phyloP scores from a whole-genome alignment of 2,329 filamentous ascomycete species.

The Aspergillus awamori region DNA sequence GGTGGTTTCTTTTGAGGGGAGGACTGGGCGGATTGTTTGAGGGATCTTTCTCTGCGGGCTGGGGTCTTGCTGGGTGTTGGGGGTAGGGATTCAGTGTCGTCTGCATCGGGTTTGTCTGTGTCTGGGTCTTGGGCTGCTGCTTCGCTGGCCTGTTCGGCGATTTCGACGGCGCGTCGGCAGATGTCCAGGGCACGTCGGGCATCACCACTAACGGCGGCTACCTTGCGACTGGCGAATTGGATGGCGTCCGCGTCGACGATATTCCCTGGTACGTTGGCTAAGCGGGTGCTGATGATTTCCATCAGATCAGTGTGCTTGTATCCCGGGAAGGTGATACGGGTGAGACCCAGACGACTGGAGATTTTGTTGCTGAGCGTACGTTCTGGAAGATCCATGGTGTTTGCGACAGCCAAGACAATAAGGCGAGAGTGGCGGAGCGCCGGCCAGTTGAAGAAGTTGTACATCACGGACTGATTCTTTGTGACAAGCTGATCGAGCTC shows the following conservation, averaged over 20 bases:
- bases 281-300: slow-evolving; percentile 93
- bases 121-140: slow-evolving; percentile 28
- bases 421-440: slow-evolving; percentile 85
- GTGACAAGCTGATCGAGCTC: slow-evolving; percentile 97
- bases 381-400: slow-evolving; percentile 98
- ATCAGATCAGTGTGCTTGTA: slow-evolving; percentile 98
- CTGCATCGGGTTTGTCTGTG: slow-evolving; percentile 21
- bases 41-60: slow-evolving; percentile 32
- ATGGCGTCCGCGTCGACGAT: slow-evolving; percentile 92
- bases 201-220: slow-evolving; percentile 93
- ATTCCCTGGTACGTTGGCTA: slow-evolving; percentile 83
- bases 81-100: slow-evolving; percentile 41
- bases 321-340: slow-evolving; percentile 92
- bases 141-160: slow-evolving; percentile 76
- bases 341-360: slow-evolving; percentile 84
- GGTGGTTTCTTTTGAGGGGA: slow-evolving; percentile 23
- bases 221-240: slow-evolving; percentile 94
- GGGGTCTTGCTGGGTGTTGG: slow-evolving; percentile 50
- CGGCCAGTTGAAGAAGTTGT: slow-evolving; percentile 99
- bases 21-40: slow-evolving; percentile 21
- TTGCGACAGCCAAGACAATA: slow-evolving; percentile 95
- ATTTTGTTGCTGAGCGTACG: slow-evolving; percentile 98
- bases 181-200: slow-evolving; percentile 92
- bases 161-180: slow-evolving; percentile 89
- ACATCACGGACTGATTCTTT: slow-evolving; percentile 99